Percentiles rank a stretch among this genome's conserved stretches.
These are phyloP conservation scores for Terana coerulea DNA, from an alignment of 768 basidiomycete species.

Conservation along the genomic window DNA sequence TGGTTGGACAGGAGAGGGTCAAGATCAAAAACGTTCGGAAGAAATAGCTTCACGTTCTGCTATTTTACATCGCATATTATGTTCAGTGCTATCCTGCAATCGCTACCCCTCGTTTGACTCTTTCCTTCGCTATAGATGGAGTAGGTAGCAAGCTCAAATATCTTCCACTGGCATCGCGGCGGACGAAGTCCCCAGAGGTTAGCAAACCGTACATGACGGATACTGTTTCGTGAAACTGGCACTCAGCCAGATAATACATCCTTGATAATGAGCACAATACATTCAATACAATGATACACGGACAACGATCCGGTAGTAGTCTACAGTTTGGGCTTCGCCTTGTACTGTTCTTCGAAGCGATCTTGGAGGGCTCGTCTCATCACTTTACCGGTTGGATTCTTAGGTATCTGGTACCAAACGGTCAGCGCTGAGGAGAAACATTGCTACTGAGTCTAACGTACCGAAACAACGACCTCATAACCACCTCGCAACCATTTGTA, in stretches of 20 bases:
- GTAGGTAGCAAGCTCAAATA: too few species aligned
- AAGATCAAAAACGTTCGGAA: constrained; percentile 92
- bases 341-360: constrained; percentile 22
- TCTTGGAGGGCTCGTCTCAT: constrained; percentile 61
- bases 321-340: constrained; percentile 9
- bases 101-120: too few species aligned
- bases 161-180: too few species aligned
- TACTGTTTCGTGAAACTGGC: too few species aligned
- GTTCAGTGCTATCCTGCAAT: neutral
- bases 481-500: constrained; percentile 80
- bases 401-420: constrained; percentile 52
- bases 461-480: constrained; percentile 59
- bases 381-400: constrained; percentile 70
- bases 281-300: too few species aligned
- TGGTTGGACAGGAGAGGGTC: constrained; percentile 90
- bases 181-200: too few species aligned
- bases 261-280: too few species aligned
- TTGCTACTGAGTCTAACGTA: constrained; percentile 29
- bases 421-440: constrained; percentile 4
- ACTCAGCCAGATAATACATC: too few species aligned
- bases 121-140: too few species aligned
- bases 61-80: neutral
- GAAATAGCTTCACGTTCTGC: constrained; percentile 63
- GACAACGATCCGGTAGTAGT: neutral
- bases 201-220: too few species aligned